Conservation (phyloP, 2,329 filamentous ascomycete genomes). For the Apiospora saccharicola region DNA sequence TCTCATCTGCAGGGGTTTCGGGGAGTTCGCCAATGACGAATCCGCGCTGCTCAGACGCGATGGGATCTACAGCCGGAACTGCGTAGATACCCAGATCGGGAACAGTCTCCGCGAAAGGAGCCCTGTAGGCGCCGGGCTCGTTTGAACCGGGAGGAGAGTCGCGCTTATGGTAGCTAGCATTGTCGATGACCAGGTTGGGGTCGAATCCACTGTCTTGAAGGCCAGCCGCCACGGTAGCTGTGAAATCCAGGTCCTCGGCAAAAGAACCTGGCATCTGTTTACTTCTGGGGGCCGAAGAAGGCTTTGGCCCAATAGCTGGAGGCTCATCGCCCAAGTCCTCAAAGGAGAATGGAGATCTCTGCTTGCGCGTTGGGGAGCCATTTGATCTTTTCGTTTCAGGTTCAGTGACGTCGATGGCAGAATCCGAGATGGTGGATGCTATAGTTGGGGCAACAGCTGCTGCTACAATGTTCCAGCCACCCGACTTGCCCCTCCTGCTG, state of each 20-base stretch:
- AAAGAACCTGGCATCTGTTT: constrained; percentile 71
- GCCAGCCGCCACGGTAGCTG: constrained; percentile 73
- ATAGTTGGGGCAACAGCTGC: constrained; percentile 53
- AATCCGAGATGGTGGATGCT: constrained; percentile 33
- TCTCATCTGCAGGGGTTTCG: constrained; percentile 50
- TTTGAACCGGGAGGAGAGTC: constrained; percentile 69
- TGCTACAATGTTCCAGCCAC: constrained; percentile 60
- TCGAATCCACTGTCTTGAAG: constrained; percentile 75
- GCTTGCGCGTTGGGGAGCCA: constrained; percentile 36
- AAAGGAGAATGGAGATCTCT: constrained; percentile 40
- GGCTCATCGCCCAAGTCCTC: constrained; percentile 54
- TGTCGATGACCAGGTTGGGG: constrained; percentile 72
- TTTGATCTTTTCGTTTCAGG: constrained; percentile 24
- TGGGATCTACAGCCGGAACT: constrained; percentile 39
- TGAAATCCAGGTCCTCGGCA: constrained; percentile 72
- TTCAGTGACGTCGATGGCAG: constrained; percentile 29
- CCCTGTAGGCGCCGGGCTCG: constrained; percentile 55
- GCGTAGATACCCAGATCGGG: constrained; percentile 48
- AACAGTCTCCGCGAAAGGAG: constrained; percentile 58
- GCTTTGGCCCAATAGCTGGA: constrained; percentile 65
- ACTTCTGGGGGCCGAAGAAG: constrained; percentile 52
- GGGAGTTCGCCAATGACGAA: constrained; percentile 57
- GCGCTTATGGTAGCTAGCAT: constrained; percentile 68
- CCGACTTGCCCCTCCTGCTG: constrained; percentile 45
- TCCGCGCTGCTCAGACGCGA: constrained; percentile 44